Evolutionary conservation across 169 alveolate species (phyloP), one percentile per base, ranked within the genome.

Genomic region (Eimeria maxima): DNA sequence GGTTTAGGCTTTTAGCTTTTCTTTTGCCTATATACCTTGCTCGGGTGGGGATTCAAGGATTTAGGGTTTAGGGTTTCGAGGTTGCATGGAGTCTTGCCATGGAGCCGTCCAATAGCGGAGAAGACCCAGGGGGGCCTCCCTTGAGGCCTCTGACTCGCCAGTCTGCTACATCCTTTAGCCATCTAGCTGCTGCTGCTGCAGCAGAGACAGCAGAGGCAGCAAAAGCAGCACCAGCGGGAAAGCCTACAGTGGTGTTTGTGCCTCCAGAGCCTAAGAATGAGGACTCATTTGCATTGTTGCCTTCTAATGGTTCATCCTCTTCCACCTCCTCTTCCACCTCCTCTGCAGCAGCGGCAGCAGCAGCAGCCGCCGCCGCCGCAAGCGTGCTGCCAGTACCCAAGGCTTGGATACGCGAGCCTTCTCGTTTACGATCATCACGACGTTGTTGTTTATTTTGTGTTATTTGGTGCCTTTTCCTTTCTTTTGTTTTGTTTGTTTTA

Each of bases 401-500:
- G 84, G 84, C 84, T 44, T 73, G 84, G 84, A 24, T 73, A 29
- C 44, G 84, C 6, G 84, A 73, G 47, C 84, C 84, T 27, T 73
- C 84, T 38, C 33, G 55, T 2, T 24, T 73, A 14, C 84, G 84
- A 7, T 16, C 53, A 22, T 27, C 84, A 10, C 53, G 33, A 14
- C 47, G 84, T 50, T 16, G 27, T 10, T 73, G 53, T 38, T 29
- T 73, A 2, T 27, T 27, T 27, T 38, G 24, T 1, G 13, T 38
- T 50, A 2, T 73, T 20, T 73, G 84, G 84, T 33, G 84, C 84
- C 29, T 10, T 24, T 10, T 27, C 0, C 55, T 73, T 38, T 73
- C 84, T 7, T 73, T 73, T 44, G 42, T 11, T 18, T 38, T 73
- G 84, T 73, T 73, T 29, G 55, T 73, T 16, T 38, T 73, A 3